Percentiles rank a stretch among this genome's conserved stretches.
These are phyloP conservation scores for Cryptococcus sp. DNA, from an alignment of 1,284 basidiomycete genomes.

Conservation along the genomic window DNA sequence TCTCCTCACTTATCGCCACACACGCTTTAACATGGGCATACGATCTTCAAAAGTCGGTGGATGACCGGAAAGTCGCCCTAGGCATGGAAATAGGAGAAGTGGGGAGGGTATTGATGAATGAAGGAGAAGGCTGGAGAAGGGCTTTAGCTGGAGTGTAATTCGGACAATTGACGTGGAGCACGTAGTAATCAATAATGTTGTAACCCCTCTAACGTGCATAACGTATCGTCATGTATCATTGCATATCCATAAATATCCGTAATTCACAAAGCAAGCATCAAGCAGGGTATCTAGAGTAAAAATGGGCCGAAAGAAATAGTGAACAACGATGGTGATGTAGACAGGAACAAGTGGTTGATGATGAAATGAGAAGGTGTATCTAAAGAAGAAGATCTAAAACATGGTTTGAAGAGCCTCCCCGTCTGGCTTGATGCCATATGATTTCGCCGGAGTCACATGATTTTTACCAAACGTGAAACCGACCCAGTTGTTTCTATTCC, in stretches of 20 bases:
- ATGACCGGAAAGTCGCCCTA: conserved; percentile 43
- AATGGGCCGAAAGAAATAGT: too few species aligned
- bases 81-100: conserved; percentile 48
- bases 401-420: conserved; percentile 48
- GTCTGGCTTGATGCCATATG: conserved; percentile 28
- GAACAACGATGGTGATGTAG: too few species aligned
- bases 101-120: conserved; percentile 46
- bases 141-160: conserved; percentile 36
- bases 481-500: conserved; percentile 52
- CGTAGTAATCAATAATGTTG: neutral
- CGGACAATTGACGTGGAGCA: neutral
- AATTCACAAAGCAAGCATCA: too few species aligned
- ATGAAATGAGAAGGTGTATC: too few species aligned
- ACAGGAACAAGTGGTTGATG: too few species aligned
- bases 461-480: conserved; percentile 97
- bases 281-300: too few species aligned
- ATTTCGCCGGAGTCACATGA: conserved; percentile 19
- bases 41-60: conserved; percentile 26
- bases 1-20: conserved; percentile 32
- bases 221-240: neutral
- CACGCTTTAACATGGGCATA: conserved; percentile 39
- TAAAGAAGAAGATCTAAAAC: conserved; percentile 28
- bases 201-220: too few species aligned
- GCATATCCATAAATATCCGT: neutral
- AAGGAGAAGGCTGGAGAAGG: conserved; percentile 45